These are phyloP conservation scores for Pleodorina starrii DNA, from an alignment of 139 green algal species.

Conservation along the genomic window DNA sequence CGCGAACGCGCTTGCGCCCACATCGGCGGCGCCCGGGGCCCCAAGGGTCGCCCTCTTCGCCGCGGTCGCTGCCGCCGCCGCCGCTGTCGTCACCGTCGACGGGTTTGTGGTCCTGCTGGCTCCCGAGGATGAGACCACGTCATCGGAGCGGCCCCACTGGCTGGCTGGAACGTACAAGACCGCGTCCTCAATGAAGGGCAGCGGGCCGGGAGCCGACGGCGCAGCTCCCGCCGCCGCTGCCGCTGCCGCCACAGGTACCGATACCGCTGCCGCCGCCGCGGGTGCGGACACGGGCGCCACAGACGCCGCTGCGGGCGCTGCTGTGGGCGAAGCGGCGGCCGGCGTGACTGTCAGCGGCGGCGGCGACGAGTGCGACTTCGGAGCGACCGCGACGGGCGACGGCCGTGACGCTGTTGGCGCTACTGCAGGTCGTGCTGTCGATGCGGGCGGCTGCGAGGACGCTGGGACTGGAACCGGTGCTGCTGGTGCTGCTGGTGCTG, in stretches of 20 bases:
- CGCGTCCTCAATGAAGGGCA: slow-evolving; percentile 20
- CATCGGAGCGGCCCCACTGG: background rate
- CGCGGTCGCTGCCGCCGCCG: background rate
- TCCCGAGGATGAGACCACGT: background rate
- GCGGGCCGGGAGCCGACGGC: no score
- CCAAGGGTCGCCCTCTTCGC: background rate
- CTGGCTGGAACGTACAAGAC: slow-evolving; percentile 28
- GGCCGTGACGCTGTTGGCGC: no score
- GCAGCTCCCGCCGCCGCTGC: background rate
- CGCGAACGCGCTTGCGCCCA: no score
- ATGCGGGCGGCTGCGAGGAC: background rate
- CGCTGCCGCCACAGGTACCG: background rate
- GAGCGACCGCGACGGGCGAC: no score
- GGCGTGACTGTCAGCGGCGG: no score
- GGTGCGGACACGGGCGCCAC: background rate
- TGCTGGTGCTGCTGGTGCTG: background rate
- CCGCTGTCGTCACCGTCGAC: background rate
- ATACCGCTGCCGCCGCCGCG: background rate
- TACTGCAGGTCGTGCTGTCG: background rate
- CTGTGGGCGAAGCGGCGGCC: background rate
- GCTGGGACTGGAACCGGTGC: background rate
- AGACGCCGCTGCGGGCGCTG: background rate
- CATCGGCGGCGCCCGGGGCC: no score
- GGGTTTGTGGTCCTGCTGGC: background rate
- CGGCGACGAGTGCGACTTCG: no score